Conservation (phyloP, 345 rosid species). For the Linum tenue region DNA sequence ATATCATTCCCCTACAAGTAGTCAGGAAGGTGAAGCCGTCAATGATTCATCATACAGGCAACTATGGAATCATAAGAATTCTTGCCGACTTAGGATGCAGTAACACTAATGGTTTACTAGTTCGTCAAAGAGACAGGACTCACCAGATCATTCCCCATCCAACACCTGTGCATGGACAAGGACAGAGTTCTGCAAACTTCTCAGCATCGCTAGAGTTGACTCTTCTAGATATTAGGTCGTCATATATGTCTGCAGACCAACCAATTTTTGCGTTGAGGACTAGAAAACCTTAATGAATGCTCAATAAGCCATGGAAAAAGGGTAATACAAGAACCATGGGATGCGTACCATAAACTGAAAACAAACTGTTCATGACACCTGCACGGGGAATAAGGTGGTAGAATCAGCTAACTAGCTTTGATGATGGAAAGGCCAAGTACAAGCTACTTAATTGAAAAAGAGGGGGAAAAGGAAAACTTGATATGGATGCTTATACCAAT, state of each 20-base stretch:
- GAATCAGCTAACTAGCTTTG: conserved; percentile 6
- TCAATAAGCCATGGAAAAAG: not conserved
- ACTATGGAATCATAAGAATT: not conserved
- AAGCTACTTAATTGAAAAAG: conserved; percentile 8
- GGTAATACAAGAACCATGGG: conserved; percentile 1
- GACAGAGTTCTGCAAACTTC: conserved; percentile 95
- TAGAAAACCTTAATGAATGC: not conserved
- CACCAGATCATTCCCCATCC: conserved; percentile 97
- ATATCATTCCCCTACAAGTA: conserved; percentile 87
- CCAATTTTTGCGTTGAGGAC: not conserved
- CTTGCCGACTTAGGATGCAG: too few species aligned
- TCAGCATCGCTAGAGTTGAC: conserved; percentile 89
- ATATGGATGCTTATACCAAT: conserved; percentile 45
- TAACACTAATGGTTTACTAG: not conserved
- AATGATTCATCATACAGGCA: not conserved
- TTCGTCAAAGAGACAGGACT: conserved; percentile 17
- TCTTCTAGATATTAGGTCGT: conserved; percentile 89
- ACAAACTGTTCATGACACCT: conserved; percentile 98
- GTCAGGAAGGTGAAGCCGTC: not conserved
- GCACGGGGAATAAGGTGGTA: conserved; percentile 23
- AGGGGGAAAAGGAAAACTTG: not conserved
- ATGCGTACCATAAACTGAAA: conserved; percentile 79
- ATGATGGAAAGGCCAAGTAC: not conserved
- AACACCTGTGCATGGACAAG: conserved; percentile 84
- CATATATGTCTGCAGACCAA: conserved; percentile 59